Evolutionary conservation across 2,329 filamentous ascomycete species (phyloP).

Genomic region (Fusarium heterosporum): DNA sequence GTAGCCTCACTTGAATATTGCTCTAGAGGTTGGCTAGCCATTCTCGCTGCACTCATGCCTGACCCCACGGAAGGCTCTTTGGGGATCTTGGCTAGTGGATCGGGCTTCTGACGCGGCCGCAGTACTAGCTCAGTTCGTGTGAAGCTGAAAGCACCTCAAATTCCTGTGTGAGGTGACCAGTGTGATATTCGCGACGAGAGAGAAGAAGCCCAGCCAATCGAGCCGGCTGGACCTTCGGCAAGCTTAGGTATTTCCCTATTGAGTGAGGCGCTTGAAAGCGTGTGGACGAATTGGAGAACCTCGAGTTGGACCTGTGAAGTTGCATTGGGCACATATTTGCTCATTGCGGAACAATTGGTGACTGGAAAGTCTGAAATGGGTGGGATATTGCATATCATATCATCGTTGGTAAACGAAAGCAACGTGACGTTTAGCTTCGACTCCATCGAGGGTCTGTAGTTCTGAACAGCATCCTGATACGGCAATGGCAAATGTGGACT

Average conservation of each 20-base stretch:
- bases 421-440: conserved; percentile 9
- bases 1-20: conserved; percentile 43
- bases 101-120: conserved; percentile 30
- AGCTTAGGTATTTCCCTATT: conserved; percentile 30
- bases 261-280: conserved; percentile 31
- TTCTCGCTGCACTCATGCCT: conserved; percentile 47
- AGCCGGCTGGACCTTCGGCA: conserved; percentile 12
- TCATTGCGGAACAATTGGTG: conserved; percentile 22
- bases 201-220: conserved; percentile 16
- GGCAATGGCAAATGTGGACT: conserved; percentile 22
- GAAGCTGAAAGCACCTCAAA: conserved; percentile 24
- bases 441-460: neutral
- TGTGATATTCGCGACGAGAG: conserved; percentile 29
- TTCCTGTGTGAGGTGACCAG: conserved; percentile 34
- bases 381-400: conserved; percentile 15
- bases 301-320: conserved; percentile 19
- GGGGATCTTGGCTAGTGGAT: conserved; percentile 35
- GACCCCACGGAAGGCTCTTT: conserved; percentile 44
- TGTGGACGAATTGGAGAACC: conserved; percentile 27
- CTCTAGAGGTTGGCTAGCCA: conserved; percentile 18
- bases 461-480: conserved; percentile 15
- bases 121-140: conserved; percentile 27
- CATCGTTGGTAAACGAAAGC: conserved; percentile 16
- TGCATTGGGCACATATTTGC: conserved; percentile 30
- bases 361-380: conserved; percentile 1